Evolutionary conservation across 257 asterid genomes (phyloP).

Genomic region (Ocimum tenuiflorum): DNA sequence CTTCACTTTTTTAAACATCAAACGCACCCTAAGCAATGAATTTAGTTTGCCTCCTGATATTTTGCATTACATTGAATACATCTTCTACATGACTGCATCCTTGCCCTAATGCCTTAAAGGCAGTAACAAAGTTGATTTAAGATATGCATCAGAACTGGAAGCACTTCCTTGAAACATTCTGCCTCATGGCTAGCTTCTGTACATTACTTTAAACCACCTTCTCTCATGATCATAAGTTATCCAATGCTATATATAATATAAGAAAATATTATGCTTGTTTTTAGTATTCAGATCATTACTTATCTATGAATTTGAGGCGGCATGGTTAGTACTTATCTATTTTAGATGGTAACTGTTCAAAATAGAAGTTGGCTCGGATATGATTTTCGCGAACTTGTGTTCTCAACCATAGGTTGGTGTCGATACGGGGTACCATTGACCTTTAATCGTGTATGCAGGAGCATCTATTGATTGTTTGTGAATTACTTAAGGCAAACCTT

Average conservation of each 20-base stretch:
- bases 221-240: neutral
- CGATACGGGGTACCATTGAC: constrained; percentile 4
- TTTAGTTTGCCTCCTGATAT: neutral
- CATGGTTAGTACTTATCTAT: neutral
- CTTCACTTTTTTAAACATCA: too few relatives aligned
- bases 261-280: neutral
- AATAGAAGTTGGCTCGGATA: neutral
- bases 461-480: constrained; percentile 91
- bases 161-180: neutral
- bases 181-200: neutral
- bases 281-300: neutral
- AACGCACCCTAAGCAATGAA: neutral
- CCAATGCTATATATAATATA: neutral
- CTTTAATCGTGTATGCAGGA: constrained; percentile 48
- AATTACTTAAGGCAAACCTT: constrained; percentile 92
- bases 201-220: neutral
- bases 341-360: neutral
- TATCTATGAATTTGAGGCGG: neutral
- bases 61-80: neutral
- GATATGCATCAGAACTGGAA: neutral
- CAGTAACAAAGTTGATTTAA: neutral
- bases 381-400: neutral
- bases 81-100: neutral
- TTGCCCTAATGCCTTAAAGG: neutral
- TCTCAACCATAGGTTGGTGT: constrained; percentile 8